phyloP scores from a whole-genome alignment of 257 asterid species.

The Penstemon davidsonii region DNA sequence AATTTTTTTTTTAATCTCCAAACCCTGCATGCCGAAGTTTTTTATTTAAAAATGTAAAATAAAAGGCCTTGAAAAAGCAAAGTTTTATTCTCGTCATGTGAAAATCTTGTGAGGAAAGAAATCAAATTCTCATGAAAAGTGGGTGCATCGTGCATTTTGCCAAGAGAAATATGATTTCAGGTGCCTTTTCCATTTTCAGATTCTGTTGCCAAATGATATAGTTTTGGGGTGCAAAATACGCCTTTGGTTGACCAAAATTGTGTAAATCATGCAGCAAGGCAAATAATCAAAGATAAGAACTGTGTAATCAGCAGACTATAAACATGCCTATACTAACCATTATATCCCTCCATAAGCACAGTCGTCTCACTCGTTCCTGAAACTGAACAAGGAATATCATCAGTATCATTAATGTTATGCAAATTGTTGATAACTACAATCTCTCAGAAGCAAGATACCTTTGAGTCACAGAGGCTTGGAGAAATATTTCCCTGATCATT shows the following conservation, averaged over 20 bases:
- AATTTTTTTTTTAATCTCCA: too few species aligned
- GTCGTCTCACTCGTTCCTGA: constrained; percentile 73
- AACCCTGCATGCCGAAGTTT: too few species aligned
- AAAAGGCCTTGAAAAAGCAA: too few species aligned
- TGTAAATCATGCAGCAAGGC: not conserved
- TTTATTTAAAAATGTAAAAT: too few species aligned
- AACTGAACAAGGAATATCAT: constrained; percentile 52
- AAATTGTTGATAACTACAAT: constrained; percentile 12
- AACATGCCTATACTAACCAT: constrained; percentile 60
- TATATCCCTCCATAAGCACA: constrained; percentile 95
- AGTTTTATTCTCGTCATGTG: too few species aligned
- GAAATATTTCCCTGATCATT: constrained; percentile 57
- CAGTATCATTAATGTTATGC: constrained; percentile 26
- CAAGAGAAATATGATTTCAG: too few species aligned
- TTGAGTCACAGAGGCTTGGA: constrained; percentile 39
- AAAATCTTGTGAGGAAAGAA: too few species aligned
- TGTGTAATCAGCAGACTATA: constrained; percentile 5
- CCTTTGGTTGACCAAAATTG: too few species aligned
- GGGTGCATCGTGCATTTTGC: too few species aligned
- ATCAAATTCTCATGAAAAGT: too few species aligned
- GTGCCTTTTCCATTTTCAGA: too few species aligned
- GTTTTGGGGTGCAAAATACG: not conserved
- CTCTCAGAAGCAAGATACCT: constrained; percentile 47
- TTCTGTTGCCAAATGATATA: too few species aligned
- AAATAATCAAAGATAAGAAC: not conserved